These are phyloP conservation scores for Grammothele lineata DNA, from an alignment of 768 basidiomycete species.

Conservation along the genomic window DNA sequence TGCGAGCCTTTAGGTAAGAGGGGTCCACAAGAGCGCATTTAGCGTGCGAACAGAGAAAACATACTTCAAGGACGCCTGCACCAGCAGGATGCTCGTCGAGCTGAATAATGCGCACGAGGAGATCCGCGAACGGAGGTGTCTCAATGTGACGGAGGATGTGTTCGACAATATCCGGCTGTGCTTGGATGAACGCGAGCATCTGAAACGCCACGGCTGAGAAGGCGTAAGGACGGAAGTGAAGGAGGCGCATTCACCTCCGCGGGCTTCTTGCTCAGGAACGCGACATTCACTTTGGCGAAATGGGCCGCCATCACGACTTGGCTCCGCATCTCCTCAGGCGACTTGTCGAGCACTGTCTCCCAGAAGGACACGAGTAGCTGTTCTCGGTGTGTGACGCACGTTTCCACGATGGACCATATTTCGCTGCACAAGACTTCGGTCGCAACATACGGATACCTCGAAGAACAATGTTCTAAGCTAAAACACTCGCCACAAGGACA, in stretches of 20 bases:
- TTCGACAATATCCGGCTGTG: slow-evolving; percentile 76
- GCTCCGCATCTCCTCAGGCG: slow-evolving; percentile 83
- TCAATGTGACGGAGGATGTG: slow-evolving; percentile 83
- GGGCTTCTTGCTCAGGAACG: slow-evolving; percentile 85
- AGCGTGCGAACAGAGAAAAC: slow-evolving; percentile 35
- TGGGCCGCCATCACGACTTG: slow-evolving; percentile 85
- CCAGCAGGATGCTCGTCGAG: slow-evolving; percentile 82
- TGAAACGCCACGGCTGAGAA: slow-evolving; percentile 32
- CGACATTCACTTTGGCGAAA: slow-evolving; percentile 91
- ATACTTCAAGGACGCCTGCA: slow-evolving; percentile 81
- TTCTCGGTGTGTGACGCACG: slow-evolving; percentile 67
- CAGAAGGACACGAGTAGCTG: slow-evolving; percentile 85
- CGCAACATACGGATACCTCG: slow-evolving; percentile 86
- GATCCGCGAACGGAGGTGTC: slow-evolving; percentile 86
- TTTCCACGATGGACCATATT: slow-evolving; percentile 92
- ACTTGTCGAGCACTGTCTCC: slow-evolving; percentile 80
- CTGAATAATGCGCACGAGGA: slow-evolving; percentile 86
- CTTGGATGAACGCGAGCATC: slow-evolving; percentile 92
- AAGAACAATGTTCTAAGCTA: slow-evolving; percentile 7
- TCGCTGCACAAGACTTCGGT: slow-evolving; percentile 96
- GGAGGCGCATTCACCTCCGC: slow-evolving; percentile 61
- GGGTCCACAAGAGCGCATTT: slow-evolving; percentile 28
- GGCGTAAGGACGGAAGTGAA: slow-evolving; percentile 26
- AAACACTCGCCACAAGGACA: neutral
- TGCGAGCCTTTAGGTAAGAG: slow-evolving; percentile 36